Conservation (phyloP, 257 asterid genomes). For the Oldenlandia corymbosa region DNA sequence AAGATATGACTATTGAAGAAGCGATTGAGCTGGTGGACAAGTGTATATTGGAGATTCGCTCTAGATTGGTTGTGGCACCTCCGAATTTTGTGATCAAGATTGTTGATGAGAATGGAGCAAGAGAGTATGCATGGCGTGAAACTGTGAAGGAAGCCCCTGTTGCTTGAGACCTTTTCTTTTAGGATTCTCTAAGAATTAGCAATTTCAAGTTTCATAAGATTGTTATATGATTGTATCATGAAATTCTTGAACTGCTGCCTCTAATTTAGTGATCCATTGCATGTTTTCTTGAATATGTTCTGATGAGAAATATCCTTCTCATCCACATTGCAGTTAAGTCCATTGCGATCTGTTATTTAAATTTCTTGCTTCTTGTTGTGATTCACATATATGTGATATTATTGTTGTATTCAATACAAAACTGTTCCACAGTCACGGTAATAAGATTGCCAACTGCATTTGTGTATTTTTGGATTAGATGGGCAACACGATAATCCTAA, state of each 20-base stretch:
- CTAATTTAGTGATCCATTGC: not conserved
- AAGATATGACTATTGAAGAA: constrained; percentile 83
- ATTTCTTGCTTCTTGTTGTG: no score
- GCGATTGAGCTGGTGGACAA: constrained; percentile 81
- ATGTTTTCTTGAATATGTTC: not conserved
- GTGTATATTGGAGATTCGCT: constrained; percentile 65
- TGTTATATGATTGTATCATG: not conserved
- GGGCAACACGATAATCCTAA: no score
- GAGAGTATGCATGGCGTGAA: constrained; percentile 76
- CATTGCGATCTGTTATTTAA: no score
- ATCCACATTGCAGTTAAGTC: no score
- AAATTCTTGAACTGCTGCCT: not conserved
- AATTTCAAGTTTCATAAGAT: not conserved
- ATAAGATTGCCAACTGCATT: no score
- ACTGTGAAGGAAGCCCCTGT: constrained; percentile 51
- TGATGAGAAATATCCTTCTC: no score
- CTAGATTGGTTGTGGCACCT: constrained; percentile 83
- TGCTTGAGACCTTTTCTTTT: constrained; percentile 26
- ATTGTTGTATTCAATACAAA: no score
- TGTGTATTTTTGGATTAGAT: no score
- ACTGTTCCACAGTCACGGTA: no score
- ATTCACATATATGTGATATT: no score
- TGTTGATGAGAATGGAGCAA: constrained; percentile 85
- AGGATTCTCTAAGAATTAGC: not conserved
- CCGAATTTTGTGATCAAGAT: constrained; percentile 90